Evolutionary conservation across 352 stramenopile genomes (phyloP), one percentile per base, ranked within the genome.

Genomic region (Phytophthora sojae): DNA sequence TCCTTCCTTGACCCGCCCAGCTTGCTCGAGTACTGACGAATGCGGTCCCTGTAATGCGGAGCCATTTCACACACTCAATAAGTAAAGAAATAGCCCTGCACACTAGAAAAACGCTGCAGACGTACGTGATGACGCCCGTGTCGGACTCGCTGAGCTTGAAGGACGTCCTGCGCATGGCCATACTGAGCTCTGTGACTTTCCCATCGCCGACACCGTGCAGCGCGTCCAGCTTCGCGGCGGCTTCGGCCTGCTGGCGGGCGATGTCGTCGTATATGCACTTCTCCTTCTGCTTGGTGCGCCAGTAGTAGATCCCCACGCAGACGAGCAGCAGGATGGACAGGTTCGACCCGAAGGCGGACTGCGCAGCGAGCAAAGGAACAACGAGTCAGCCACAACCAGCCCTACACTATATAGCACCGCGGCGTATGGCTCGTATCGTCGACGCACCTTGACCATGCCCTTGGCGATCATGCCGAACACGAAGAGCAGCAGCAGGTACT

Each of bases 21-120:
- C 45, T 92, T 92, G 72, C 81, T 88, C 51, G 88, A 93, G 70
- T 95, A 90, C 63, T 92, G 72, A 42, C 86, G 81, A 61, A 94
- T 84, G 3, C 86, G 85, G 19, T 93, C 84, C 4, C 88, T 95
- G 47, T 15, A 67, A 2, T 26, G 39, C 12, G 35, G 12, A 44
- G 14, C 14, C 12, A 44, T 15, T 61, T 47, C 19, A 60, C 9
- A 66, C 21, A 57, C 11, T 54, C 37, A 45, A 62, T 32, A 51
- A 17, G 29, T 54, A 42, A 44, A 14, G 29, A 59, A 6, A 26
- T 26, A 26, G 2, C 25, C 23, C 51, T 37, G 25, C 17, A 44
- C n/a, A 35, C 6, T 75, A 44, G 4, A 17, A 15, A 44, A 2
- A n/a, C 8, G 35, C 35, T 17, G 49, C 21, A 61, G 32, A 77